A percentile compares a stretch with the other conserved stretches of the same genome.
Evolutionary conservation across 495 filamentous ascomycete genomes (phyloP).

Genomic region (Penicillium maclennaniae): DNA sequence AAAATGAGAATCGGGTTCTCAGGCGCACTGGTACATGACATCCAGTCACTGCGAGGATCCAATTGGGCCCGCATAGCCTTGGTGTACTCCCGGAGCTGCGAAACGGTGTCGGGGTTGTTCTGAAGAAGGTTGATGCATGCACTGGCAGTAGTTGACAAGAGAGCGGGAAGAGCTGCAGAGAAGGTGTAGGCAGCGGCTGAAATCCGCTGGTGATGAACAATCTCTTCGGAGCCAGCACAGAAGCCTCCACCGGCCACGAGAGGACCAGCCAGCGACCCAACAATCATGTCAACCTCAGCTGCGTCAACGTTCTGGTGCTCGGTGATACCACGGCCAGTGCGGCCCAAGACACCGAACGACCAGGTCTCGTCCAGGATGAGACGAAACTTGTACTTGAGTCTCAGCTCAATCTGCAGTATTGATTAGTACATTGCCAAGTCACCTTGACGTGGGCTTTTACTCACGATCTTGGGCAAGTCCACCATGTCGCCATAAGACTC

Average conservation of each 20-base stretch:
- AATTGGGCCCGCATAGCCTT: slow-evolving; percentile 78
- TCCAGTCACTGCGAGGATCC: slow-evolving; percentile 91
- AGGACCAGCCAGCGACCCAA: slow-evolving; percentile 86
- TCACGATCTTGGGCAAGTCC: slow-evolving; percentile 78
- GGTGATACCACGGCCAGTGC: slow-evolving; percentile 85
- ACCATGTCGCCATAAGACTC: slow-evolving; percentile 85
- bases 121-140: slow-evolving; percentile 83
- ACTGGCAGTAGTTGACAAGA: slow-evolving; percentile 90
- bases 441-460: slow-evolving; percentile 20
- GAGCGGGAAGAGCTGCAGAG: slow-evolving; percentile 88
- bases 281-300: slow-evolving; percentile 87
- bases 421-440: neutral
- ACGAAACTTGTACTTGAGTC: slow-evolving; percentile 93
- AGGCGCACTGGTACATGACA: slow-evolving; percentile 70
- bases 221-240: slow-evolving; percentile 83
- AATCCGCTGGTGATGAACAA: slow-evolving; percentile 93
- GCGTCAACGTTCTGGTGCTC: slow-evolving; percentile 96
- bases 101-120: slow-evolving; percentile 72
- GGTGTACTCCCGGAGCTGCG: slow-evolving; percentile 74
- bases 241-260: slow-evolving; percentile 93
- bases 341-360: slow-evolving; percentile 90
- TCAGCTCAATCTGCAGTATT: slow-evolving; percentile 68
- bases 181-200: slow-evolving; percentile 87
- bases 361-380: slow-evolving; percentile 95
- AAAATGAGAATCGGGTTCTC: slow-evolving; percentile 88